phyloP scores from a whole-genome alignment of 192 early-diverging fungal genomes.

The Entophlyctis luteolus region DNA sequence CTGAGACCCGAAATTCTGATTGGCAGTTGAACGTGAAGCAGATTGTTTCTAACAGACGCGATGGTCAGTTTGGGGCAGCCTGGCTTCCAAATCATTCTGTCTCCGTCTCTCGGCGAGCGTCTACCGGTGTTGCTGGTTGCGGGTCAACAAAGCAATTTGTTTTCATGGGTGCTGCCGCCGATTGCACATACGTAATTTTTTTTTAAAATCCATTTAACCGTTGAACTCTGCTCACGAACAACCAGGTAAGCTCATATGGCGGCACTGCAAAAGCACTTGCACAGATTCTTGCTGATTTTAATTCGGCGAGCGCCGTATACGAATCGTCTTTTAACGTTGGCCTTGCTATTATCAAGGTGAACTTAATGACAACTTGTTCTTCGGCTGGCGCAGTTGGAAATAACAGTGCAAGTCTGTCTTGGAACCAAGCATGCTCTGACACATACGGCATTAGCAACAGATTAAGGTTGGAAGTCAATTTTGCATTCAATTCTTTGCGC shows the following conservation, averaged over 20 bases:
- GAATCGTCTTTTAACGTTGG: slow-evolving; percentile 82
- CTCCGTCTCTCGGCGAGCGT: background rate
- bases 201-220: background rate
- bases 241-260: slow-evolving; percentile 25
- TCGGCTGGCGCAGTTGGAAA: slow-evolving; percentile 2
- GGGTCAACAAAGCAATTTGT: slow-evolving; percentile 27
- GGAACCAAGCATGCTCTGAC: slow-evolving; percentile 76
- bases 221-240: background rate
- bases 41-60: background rate
- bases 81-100: too few species aligned
- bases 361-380: slow-evolving; percentile 56
- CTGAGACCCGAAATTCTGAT: background rate
- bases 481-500: background rate
- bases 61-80: background rate
- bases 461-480: slow-evolving; percentile 39
- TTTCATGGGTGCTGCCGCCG: slow-evolving; percentile 48
- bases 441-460: slow-evolving; percentile 67
- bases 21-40: background rate
- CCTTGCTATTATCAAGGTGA: slow-evolving; percentile 75
- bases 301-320: slow-evolving; percentile 75
- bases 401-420: slow-evolving; percentile 33
- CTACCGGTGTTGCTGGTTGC: slow-evolving; percentile 10
- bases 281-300: slow-evolving; percentile 80
- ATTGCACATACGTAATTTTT: slow-evolving; percentile 45
- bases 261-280: slow-evolving; percentile 34